Base-by-base conservation (phyloP, 495 filamentous ascomycete species). In the Lasiosphaeriaceae sp. region DNA sequence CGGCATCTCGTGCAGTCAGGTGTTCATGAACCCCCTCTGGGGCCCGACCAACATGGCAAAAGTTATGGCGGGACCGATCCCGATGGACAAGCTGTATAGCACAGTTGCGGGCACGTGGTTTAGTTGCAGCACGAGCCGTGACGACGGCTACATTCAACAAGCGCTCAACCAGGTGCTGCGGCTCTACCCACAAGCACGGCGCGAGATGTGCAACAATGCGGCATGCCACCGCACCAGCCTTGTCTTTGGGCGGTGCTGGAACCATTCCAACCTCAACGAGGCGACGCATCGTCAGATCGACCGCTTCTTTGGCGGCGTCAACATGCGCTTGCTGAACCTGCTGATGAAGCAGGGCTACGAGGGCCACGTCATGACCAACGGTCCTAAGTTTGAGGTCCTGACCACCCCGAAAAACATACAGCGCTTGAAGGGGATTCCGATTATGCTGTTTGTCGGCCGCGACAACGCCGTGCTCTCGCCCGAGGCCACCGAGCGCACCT, bases 21-120 rank as follows among this genome's bases (percentile, higher is more conserved):
- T 88, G 1, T 87, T 89, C 72, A 79, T 85, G 68, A 81, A 86
- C 65, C 84, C 84, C 7, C 72, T 80, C 35, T 88, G 82, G 74
- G 71, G 67, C 26, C 72, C 71, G 5, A 67, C 80, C 59, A 88
- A 89, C 65, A 72, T 80, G 61, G 62, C 79, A 57, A 88, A 88
- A 70, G 79, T 78, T 29, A 65, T 67, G 39, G 70, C 74, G 1
- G 62, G 67, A 21, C 80, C 81, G 0, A 56, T 83, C 4, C 67
- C 74, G 2, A 68, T 65, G 47, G 77, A 83, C 54, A 69, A 60
- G 12, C 35, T 80, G 5, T 86, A 86, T 65, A 59, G 56, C 19
- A 29, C 66, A 24, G 35, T 79, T 19, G 72, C 73, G 0, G 80
- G 81, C 16, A 63, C 65, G 47, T 87, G 82, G 81, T 85, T 84